Evolutionary conservation across 257 asterid species (phyloP), one percentile per base, ranked within the genome.

Genomic region (Paraleonurus japonicus): DNA sequence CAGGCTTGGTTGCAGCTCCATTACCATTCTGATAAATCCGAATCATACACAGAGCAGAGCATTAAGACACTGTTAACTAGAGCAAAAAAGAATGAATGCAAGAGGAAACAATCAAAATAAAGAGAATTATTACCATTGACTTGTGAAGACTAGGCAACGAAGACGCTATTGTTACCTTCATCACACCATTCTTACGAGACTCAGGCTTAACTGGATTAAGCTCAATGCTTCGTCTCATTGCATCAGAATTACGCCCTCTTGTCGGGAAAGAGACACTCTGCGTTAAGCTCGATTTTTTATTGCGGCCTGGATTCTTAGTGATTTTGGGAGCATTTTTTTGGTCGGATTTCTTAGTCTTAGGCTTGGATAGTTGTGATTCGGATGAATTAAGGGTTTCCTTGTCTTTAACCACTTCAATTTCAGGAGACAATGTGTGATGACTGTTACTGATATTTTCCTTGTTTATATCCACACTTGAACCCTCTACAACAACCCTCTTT

Each of bases 191-290:
- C 24, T 69, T 72, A 15, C 75, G 85, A 65, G 70, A 69, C 20
- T 83, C 79, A 9, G 79, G 47, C 72, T 81, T 85, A 39, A 48
- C 45, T 1, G 93, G 82, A 72, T 71, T 62, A 39, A 67, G 74
- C 72, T 90, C 92, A 16, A 78, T 65, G 76, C 97, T 88, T 72
- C 83, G 76, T 66, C 75, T 86, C 84, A 79, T 84, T 7, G 81
- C 78, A 78, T 92, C 90, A 1, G 85, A 67, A 57, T 77, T 80
- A 55, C 81, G 82, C 53, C 83, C 86, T 70, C 65, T 77, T 3
- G 83, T 54, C 23, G 92, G 96, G 26, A 90, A 85, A 0, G 97
- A 90, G 6, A 87, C 80, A 59, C 93, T 88, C 78, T 88, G 92
- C 0, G 78, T 69, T 73, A 85, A 67, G 75, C 83, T 84, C 7